Conservation (phyloP, 148 eudicot genomes). For the Amaranthus palmeri region DNA sequence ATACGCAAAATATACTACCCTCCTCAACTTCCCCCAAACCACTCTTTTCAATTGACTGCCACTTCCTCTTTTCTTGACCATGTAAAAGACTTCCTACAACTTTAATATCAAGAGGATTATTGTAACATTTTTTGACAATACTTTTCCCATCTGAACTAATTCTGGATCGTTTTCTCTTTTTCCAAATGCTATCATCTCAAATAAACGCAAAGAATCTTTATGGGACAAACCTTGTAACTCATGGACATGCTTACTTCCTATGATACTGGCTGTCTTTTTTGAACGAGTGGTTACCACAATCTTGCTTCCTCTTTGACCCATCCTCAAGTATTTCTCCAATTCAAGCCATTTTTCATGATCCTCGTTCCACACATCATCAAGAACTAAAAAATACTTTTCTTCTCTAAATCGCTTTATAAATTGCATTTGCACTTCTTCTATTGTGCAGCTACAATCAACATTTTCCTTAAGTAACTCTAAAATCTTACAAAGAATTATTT, state of each 20-base stretch:
- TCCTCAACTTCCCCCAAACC: too few relatives aligned
- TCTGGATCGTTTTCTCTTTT: not conserved
- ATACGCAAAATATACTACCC: too few relatives aligned
- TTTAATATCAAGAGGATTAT: slow-evolving; percentile 25
- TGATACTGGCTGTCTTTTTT: not conserved
- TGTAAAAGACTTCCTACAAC: slow-evolving; percentile 22
- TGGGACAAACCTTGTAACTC: slow-evolving; percentile 11
- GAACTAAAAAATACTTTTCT: slow-evolving; percentile 17
- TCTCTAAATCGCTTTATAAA: not conserved
- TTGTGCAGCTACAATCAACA: not conserved
- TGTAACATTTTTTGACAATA: slow-evolving; percentile 24
- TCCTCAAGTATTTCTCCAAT: not conserved
- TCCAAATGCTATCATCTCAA: slow-evolving; percentile 17
- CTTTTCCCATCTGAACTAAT: slow-evolving; percentile 11
- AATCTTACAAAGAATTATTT: slow-evolving; percentile 7
- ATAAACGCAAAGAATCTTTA: slow-evolving; percentile 16
- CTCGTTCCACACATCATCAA: slow-evolving; percentile 31
- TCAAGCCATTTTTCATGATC: slow-evolving; percentile 10
- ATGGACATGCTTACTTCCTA: not conserved
- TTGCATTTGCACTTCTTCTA: not conserved
- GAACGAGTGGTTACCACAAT: slow-evolving; percentile 30
- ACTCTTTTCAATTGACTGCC: slow-evolving; percentile 8
- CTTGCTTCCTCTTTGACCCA: slow-evolving; percentile 9
- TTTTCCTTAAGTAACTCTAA: not conserved
- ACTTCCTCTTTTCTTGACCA: not conserved